Evolutionary conservation across 2,329 filamentous ascomycete genomes (phyloP).

Genomic region (Arthrobotrys sinensis): DNA sequence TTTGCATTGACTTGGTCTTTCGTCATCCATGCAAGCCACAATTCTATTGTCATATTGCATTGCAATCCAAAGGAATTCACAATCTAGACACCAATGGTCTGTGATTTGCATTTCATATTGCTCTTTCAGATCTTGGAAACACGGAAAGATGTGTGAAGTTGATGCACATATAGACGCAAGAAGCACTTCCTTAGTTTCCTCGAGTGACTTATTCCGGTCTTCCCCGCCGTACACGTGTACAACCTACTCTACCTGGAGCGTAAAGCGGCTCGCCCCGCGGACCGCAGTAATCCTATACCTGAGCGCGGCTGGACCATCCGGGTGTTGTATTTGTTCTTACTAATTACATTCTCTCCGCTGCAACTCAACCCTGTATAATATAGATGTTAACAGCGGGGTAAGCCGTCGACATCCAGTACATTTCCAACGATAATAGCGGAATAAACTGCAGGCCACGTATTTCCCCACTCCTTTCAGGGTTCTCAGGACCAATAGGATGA

Average conservation of each 20-base stretch:
- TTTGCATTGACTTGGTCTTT: neutral
- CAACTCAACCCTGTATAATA: neutral
- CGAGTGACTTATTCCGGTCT: neutral
- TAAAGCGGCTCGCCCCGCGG: constrained; percentile 10
- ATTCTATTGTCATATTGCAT: too few species aligned
- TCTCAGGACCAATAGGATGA: neutral
- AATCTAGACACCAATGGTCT: too few species aligned
- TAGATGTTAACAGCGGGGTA: constrained; percentile 23
- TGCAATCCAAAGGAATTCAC: too few species aligned
- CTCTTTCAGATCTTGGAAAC: neutral
- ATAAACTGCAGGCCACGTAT: constrained; percentile 26
- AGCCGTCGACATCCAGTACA: neutral
- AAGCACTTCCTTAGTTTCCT: neutral
- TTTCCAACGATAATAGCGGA: constrained; percentile 3
- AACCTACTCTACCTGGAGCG: neutral
- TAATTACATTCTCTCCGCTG: neutral
- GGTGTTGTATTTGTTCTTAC: neutral
- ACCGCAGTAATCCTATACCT: neutral
- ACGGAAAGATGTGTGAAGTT: too few species aligned
- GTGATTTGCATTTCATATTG: too few species aligned
- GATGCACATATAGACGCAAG: neutral
- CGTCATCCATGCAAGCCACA: too few species aligned
- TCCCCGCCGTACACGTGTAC: constrained; percentile 30
- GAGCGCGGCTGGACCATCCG: constrained; percentile 2
- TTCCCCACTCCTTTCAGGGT: neutral